Conservation (phyloP, 164 flowering plant genomes). For the Dillenia turbinata region DNA sequence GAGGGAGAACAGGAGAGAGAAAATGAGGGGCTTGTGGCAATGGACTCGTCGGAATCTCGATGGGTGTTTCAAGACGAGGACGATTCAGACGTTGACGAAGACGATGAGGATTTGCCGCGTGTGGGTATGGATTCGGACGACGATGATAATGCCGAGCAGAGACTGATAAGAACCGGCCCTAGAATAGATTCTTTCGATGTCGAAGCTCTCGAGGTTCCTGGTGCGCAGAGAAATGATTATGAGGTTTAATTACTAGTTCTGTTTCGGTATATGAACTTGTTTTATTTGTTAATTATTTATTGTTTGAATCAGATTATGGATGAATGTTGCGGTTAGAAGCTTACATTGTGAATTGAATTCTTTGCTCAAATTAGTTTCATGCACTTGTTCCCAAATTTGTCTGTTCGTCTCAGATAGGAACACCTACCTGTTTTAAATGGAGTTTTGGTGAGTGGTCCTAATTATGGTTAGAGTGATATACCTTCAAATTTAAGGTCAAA, state of each 20-base stretch:
- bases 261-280: background rate
- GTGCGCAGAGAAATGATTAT: slow-evolving; percentile 62
- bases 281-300: background rate
- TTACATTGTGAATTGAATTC: too few relatives aligned
- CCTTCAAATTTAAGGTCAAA: too few relatives aligned
- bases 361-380: too few relatives aligned
- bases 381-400: too few relatives aligned
- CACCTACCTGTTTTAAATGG: too few relatives aligned
- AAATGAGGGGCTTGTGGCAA: slow-evolving; percentile 32
- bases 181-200: slow-evolving; percentile 92
- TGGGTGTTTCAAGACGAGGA: slow-evolving; percentile 92
- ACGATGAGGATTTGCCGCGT: slow-evolving; percentile 22
- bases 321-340: too few relatives aligned
- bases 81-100: slow-evolving; percentile 41
- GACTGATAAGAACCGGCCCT: slow-evolving; percentile 87
- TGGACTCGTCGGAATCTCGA: slow-evolving; percentile 73
- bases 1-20: slow-evolving; percentile 31
- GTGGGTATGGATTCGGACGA: slow-evolving; percentile 49
- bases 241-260: slow-evolving; percentile 37
- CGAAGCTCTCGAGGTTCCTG: slow-evolving; percentile 90
- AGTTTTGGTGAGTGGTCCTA: too few relatives aligned
- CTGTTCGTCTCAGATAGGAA: too few relatives aligned
- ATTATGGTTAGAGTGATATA: too few relatives aligned
- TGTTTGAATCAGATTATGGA: background rate
- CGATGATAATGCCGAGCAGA: slow-evolving; percentile 59